Evolutionary conservation across 345 rosid genomes (phyloP).

Genomic region (Rhodomyrtus tomentosa): DNA sequence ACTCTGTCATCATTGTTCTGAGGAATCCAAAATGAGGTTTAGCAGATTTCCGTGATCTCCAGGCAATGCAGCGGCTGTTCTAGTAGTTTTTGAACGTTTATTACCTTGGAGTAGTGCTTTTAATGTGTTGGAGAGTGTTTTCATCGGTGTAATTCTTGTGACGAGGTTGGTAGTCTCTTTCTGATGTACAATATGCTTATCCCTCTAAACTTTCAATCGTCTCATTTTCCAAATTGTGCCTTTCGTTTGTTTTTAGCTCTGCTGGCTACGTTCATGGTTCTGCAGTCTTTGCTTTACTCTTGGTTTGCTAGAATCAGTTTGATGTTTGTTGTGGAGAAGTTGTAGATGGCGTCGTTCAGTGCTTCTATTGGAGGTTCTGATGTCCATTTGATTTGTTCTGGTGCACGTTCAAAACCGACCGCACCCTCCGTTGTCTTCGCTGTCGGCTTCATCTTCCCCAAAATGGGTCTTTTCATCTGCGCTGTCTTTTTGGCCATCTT

Average conservation of each 20-base stretch:
- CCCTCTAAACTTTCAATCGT: background rate
- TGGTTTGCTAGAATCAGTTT: background rate
- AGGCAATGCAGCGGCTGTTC: background rate
- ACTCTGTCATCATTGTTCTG: constrained; percentile 92
- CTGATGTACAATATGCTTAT: background rate
- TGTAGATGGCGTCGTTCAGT: background rate
- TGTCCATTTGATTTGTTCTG: background rate
- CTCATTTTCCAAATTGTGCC: background rate
- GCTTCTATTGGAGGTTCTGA: background rate
- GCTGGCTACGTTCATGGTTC: background rate
- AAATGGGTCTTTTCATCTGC: no score
- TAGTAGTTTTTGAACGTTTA: background rate
- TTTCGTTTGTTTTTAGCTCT: background rate
- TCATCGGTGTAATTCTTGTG: background rate
- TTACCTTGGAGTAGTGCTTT: background rate
- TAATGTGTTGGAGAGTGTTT: background rate
- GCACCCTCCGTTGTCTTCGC: no score
- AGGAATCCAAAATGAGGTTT: constrained; percentile 74
- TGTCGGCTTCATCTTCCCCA: no score
- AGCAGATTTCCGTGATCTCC: background rate
- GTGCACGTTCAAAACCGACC: no score
- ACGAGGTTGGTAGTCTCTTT: background rate
- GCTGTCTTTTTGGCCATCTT: no score
- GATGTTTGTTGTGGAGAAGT: no score
- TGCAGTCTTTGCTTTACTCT: background rate